Base-by-base conservation (phyloP, 2,329 filamentous ascomycete species). In the Chaetomium globosum region DNA sequence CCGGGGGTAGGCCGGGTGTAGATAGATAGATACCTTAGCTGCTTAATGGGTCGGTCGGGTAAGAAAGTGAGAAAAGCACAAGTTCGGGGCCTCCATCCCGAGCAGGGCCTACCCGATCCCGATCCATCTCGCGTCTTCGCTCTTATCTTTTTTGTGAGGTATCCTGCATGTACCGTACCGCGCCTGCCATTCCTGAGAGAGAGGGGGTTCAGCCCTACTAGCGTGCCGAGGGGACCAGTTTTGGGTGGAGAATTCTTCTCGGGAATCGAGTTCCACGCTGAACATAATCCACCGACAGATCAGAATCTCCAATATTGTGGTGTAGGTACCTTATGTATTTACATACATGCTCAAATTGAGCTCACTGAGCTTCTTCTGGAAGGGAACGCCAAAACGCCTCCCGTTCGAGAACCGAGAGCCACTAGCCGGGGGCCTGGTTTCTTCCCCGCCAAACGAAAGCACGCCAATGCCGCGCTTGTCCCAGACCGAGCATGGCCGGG, bases 41-140 rank as follows among this genome's bases (percentile, higher is more conserved):
- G 3, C 31, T 31, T 10, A 3, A 10, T 36, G 8, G 9, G 33
- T 36, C 33, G 12, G 33, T 36, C 33, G 9, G 33, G 12, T 10
- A 19, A 16, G 19, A 30, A 30, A 19, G 28, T 54, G 19, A 30
- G 30, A n/a, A 54, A 54, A 31, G 49, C 16, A 56, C 12, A 7
- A 16, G 53, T 21, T 21, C 31, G 53, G 52, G 7, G 12, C 13
- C 28, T 36, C 53, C 43, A 2, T 56, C 30, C 53, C 53, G 53
- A 23, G 30, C 16, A n/a, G 9, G 31, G 43, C 7, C 46, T 26
- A 19, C 30, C 57, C 43, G 57, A 31, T 56, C 21, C 55, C 55
- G 36, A 57, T 57, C 36, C 33, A 16, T 28, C 55, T 57, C 55
- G 55, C 55, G 55, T 12, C n/a, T 57, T 57, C 55, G 55, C 55